phyloP scores from a whole-genome alignment of 495 filamentous ascomycete genomes.

The Sabuloglossum arenarium region DNA sequence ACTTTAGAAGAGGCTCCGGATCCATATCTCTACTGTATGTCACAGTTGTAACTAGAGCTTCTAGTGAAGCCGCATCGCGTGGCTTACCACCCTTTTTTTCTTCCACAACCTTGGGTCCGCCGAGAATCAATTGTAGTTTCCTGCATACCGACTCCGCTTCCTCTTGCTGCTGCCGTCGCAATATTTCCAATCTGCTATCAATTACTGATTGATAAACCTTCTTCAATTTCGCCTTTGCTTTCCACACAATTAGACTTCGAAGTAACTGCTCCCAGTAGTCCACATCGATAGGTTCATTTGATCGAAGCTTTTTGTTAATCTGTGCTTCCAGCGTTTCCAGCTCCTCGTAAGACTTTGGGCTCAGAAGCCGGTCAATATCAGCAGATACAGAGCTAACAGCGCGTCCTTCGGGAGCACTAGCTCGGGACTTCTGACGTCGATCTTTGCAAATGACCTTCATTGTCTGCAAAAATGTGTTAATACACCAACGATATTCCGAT shows the following conservation, averaged over 20 bases:
- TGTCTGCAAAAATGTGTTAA: constrained; percentile 29
- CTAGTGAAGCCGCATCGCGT: neutral
- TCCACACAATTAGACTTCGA: constrained; percentile 67
- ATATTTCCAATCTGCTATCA: constrained; percentile 42
- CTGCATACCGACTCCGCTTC: constrained; percentile 40
- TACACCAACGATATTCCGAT: constrained; percentile 1
- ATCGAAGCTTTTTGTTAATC: constrained; percentile 62
- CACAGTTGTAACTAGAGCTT: constrained; percentile 2
- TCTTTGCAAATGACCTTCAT: constrained; percentile 72
- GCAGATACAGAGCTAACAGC: constrained; percentile 61
- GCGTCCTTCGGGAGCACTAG: constrained; percentile 39
- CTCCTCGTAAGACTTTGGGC: constrained; percentile 73
- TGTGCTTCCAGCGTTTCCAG: constrained; percentile 66
- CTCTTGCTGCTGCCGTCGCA: constrained; percentile 46
- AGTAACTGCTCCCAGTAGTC: constrained; percentile 96
- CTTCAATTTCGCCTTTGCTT: constrained; percentile 71
- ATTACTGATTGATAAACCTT: constrained; percentile 63
- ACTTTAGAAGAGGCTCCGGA: constrained; percentile 48
- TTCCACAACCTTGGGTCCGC: neutral
- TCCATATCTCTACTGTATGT: constrained; percentile 29
- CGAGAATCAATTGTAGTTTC: constrained; percentile 27
- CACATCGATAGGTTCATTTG: constrained; percentile 80
- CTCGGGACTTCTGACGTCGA: constrained; percentile 42
- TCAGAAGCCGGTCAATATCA: constrained; percentile 72
- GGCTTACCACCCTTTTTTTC: neutral